These are phyloP conservation scores for Erucastrum elatum DNA, from an alignment of 345 rosid species.

Conservation along the genomic window DNA sequence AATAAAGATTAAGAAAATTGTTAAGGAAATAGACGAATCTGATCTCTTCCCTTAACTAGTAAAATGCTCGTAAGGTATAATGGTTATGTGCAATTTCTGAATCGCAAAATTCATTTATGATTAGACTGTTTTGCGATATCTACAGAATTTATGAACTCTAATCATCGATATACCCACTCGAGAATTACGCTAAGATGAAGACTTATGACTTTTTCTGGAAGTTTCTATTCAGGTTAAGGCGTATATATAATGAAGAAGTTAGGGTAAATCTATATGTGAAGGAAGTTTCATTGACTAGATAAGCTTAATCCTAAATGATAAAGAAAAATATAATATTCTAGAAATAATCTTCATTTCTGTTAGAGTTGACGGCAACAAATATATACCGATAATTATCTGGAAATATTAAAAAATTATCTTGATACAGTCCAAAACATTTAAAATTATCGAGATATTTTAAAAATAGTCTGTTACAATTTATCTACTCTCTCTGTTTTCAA, in stretches of 20 bases:
- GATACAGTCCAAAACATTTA: no score
- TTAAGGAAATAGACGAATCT: background rate
- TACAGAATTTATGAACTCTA: background rate
- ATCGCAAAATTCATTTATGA: background rate
- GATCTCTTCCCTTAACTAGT: background rate
- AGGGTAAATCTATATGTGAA: background rate
- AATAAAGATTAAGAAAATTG: background rate
- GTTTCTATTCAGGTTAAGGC: background rate
- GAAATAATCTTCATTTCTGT: background rate
- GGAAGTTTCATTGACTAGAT: background rate
- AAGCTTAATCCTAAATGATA: no score
- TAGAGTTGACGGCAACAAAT: background rate
- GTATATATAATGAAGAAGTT: background rate
- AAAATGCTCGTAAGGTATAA: background rate
- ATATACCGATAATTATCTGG: background rate
- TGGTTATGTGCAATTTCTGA: background rate
- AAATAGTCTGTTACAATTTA: background rate
- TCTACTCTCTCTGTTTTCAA: no score
- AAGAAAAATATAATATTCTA: background rate
- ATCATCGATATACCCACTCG: background rate
- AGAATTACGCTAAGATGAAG: background rate
- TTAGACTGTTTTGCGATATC: background rate
- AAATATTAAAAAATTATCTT: no score
- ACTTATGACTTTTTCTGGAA: background rate
- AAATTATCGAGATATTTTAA: no score